phyloP scores from a whole-genome alignment of 106 monocot species.

The Acanthochlamys bracteata region DNA sequence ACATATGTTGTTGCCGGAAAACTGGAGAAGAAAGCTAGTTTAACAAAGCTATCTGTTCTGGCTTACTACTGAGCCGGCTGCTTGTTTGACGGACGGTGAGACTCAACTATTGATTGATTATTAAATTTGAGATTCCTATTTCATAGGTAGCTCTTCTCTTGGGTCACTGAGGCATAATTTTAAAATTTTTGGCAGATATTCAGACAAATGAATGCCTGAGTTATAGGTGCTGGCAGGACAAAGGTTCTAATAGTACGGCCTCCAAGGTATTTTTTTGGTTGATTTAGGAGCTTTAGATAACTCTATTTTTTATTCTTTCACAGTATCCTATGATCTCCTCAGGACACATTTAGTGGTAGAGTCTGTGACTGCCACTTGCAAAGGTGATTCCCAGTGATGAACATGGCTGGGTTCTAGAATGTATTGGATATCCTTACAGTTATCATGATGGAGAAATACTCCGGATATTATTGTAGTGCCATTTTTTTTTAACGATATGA shows the following conservation, averaged over 20 bases:
- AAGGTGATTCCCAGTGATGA: constrained; percentile 36
- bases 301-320: constrained; percentile 5
- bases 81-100: constrained; percentile 79
- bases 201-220: constrained; percentile 91
- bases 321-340: constrained; percentile 9
- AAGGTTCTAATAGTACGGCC: constrained; percentile 68
- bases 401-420: too few species aligned
- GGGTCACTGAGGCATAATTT: constrained; percentile 1
- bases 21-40: constrained; percentile 79
- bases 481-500: too few species aligned
- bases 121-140: constrained; percentile 6
- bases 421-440: too few species aligned
- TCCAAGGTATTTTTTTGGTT: constrained; percentile 59
- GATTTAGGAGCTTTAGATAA: not conserved
- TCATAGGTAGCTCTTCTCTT: not conserved
- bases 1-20: constrained; percentile 53
- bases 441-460: too few species aligned
- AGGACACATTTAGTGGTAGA: constrained; percentile 99
- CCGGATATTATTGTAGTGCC: too few species aligned
- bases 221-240: constrained; percentile 93
- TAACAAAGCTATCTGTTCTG: constrained; percentile 91
- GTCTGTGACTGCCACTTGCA: constrained; percentile 88
- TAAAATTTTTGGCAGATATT: constrained; percentile 58
- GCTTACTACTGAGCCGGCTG: constrained; percentile 94
- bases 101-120: not conserved